Evolutionary conservation across 2,329 filamentous ascomycete species (phyloP).

Genomic region (Aspergillus pseudonomiae): DNA sequence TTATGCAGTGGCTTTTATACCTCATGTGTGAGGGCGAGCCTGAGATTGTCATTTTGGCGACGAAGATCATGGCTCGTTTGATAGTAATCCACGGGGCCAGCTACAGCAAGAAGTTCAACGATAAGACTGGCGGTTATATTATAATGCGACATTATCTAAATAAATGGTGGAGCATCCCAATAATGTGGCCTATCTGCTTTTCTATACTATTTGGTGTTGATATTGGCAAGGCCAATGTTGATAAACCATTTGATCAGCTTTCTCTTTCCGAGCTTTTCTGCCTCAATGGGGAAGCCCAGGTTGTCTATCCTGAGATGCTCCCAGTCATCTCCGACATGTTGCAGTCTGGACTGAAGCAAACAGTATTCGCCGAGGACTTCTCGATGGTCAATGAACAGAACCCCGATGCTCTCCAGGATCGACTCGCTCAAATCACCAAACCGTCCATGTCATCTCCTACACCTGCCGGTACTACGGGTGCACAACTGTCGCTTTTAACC

Average conservation of each 20-base stretch:
- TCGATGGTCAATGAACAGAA: conserved; percentile 53
- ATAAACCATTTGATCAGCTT: conserved; percentile 72
- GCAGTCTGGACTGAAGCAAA: conserved; percentile 73
- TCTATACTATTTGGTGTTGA: conserved; percentile 86
- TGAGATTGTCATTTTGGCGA: conserved; percentile 77
- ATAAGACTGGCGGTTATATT: conserved; percentile 83
- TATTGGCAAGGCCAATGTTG: conserved; percentile 72
- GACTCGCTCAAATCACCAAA: conserved; percentile 10
- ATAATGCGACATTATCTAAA: conserved; percentile 82
- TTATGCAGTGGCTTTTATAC: conserved; percentile 79
- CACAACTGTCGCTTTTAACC: conserved; percentile 69
- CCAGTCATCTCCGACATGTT: conserved; percentile 84
- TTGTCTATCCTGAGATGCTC: conserved; percentile 77
- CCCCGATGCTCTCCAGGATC: conserved; percentile 12
- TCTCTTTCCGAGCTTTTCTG: conserved; percentile 73
- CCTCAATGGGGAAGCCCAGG: conserved; percentile 59
- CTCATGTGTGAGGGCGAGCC: conserved; percentile 84
- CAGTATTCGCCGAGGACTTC: conserved; percentile 64
- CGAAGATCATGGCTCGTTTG: conserved; percentile 80
- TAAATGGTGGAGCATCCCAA: conserved; percentile 84
- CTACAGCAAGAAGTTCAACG: conserved; percentile 83
- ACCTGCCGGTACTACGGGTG: conserved; percentile 41
- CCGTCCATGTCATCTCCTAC: conserved; percentile 19
- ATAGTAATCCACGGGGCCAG: conserved; percentile 78
- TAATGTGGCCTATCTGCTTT: conserved; percentile 85